phyloP scores from a whole-genome alignment of 257 asterid species.

The Rehmannia glutinosa region DNA sequence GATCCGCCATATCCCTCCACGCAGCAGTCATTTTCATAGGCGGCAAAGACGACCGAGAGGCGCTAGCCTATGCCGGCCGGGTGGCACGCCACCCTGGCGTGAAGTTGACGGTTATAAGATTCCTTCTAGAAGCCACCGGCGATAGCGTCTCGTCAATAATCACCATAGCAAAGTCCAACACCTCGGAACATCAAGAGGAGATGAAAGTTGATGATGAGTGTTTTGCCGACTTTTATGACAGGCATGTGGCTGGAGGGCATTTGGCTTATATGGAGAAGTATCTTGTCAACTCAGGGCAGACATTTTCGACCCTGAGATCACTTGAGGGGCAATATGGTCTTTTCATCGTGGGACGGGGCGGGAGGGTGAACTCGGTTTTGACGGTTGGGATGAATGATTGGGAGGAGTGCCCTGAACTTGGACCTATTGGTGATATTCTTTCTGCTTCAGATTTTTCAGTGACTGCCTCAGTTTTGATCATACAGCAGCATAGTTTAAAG shows the following conservation, averaged over 20 bases:
- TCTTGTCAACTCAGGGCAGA: slow-evolving; percentile 77
- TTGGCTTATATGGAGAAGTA: slow-evolving; percentile 92
- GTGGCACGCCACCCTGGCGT: slow-evolving; percentile 87
- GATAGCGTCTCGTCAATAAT: slow-evolving; percentile 65
- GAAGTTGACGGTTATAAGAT: slow-evolving; percentile 77
- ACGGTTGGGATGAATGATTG: slow-evolving; percentile 96
- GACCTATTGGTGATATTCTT: slow-evolving; percentile 87
- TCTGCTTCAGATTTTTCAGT: slow-evolving; percentile 79
- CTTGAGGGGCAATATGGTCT: slow-evolving; percentile 84
- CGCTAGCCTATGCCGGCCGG: slow-evolving; percentile 76
- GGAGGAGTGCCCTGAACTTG: slow-evolving; percentile 97
- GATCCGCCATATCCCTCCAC: slow-evolving; percentile 46
- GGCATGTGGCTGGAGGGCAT: slow-evolving; percentile 79
- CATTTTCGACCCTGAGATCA: slow-evolving; percentile 71
- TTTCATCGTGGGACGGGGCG: slow-evolving; percentile 82
- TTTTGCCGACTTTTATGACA: slow-evolving; percentile 81
- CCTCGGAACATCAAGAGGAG: slow-evolving; percentile 76
- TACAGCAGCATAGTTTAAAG: slow-evolving; percentile 78
- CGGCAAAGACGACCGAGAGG: slow-evolving; percentile 90
- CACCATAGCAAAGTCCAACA: slow-evolving; percentile 64
- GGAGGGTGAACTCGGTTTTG: slow-evolving; percentile 70
- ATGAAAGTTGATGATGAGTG: slow-evolving; percentile 86
- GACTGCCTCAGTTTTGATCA: slow-evolving; percentile 74
- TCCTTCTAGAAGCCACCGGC: slow-evolving; percentile 61
- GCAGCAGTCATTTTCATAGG: slow-evolving; percentile 95